Percentiles rank a stretch among this genome's conserved stretches.
Conservation (phyloP, 805 yeast genomes). For the Candida silvicultrix region DNA sequence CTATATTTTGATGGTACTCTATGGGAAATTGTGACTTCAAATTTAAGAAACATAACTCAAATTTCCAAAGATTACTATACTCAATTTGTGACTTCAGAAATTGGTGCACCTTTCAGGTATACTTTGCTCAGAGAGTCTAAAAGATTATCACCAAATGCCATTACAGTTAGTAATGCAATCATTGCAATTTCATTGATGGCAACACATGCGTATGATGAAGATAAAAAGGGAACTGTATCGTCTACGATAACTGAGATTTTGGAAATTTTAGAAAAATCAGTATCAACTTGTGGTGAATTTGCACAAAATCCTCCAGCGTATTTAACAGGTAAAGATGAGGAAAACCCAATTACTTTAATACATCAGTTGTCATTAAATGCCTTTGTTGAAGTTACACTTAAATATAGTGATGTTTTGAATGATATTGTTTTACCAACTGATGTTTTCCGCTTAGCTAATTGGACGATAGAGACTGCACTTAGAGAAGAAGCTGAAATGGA, state of each 20-base stretch:
- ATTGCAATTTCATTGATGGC: slow-evolving; percentile 53
- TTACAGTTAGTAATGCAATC: slow-evolving; percentile 61
- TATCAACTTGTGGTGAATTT: slow-evolving; percentile 45
- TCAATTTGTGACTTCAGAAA: slow-evolving; percentile 18
- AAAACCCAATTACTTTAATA: slow-evolving; percentile 44
- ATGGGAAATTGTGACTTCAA: slow-evolving; percentile 6
- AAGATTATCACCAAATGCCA: slow-evolving; percentile 53
- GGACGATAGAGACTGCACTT: slow-evolving; percentile 63
- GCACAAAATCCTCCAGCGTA: slow-evolving; percentile 27
- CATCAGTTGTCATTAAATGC: slow-evolving; percentile 62
- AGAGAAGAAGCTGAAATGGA: slow-evolving; percentile 28
- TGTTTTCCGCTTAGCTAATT: slow-evolving; percentile 62
- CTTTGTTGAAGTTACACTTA: slow-evolving; percentile 57
- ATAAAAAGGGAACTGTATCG: slow-evolving; percentile 46
- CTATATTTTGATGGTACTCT: slow-evolving; percentile 15
- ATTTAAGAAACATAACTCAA: slow-evolving; percentile 4
- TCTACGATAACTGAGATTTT: slow-evolving; percentile 53
- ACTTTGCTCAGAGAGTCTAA: slow-evolving; percentile 42
- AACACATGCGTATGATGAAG: slow-evolving; percentile 58
- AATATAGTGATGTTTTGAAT: slow-evolving; percentile 56
- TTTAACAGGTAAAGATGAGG: slow-evolving; percentile 16
- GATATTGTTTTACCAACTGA: slow-evolving; percentile 58
- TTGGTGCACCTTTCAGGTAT: slow-evolving; percentile 24
- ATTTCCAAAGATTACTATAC: slow-evolving; percentile 10
- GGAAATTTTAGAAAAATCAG: slow-evolving; percentile 53